Conservation (phyloP, 2,329 filamentous ascomycete species). For the Ustilaginoidea virens region DNA sequence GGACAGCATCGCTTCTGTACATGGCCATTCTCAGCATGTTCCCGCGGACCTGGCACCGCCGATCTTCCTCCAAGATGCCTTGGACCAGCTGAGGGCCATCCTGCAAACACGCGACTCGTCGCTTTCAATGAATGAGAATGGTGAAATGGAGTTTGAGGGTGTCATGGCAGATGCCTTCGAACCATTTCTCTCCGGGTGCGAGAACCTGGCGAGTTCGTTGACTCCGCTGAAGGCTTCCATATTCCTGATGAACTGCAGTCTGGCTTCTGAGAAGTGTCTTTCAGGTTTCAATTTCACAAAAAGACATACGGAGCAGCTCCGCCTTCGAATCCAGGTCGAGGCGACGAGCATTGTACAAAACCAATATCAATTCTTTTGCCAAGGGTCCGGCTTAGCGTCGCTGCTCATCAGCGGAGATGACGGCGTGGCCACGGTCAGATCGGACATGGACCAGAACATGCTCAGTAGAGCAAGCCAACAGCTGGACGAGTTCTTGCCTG, state of each 20-base stretch:
- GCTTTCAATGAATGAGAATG: constrained; percentile 40
- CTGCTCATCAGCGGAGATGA: constrained; percentile 36
- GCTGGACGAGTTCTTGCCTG: constrained; percentile 82
- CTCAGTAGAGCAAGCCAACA: constrained; percentile 57
- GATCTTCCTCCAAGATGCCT: constrained; percentile 62
- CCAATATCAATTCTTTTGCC: constrained; percentile 59
- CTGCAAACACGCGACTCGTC: constrained; percentile 83
- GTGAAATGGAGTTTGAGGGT: constrained; percentile 55
- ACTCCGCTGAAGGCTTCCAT: constrained; percentile 45
- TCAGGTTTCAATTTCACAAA: constrained; percentile 48
- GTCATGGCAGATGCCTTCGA: constrained; percentile 70
- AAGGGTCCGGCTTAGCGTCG: constrained; percentile 55
- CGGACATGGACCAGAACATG: constrained; percentile 29
- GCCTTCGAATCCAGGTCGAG: constrained; percentile 38
- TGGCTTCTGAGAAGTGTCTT: constrained; percentile 41
- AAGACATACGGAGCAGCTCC: constrained; percentile 37
- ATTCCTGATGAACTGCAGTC: constrained; percentile 58
- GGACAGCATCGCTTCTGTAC: constrained; percentile 62
- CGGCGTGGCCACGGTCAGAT: constrained; percentile 12
- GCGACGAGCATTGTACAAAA: constrained; percentile 43
- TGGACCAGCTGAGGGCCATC: constrained; percentile 62
- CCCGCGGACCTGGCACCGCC: constrained; percentile 64
- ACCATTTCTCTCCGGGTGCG: constrained; percentile 66
- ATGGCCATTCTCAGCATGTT: constrained; percentile 53
- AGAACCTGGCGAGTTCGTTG: constrained; percentile 49